Conservation (phyloP, 768 basidiomycete species). For the Hericium alpestre region DNA sequence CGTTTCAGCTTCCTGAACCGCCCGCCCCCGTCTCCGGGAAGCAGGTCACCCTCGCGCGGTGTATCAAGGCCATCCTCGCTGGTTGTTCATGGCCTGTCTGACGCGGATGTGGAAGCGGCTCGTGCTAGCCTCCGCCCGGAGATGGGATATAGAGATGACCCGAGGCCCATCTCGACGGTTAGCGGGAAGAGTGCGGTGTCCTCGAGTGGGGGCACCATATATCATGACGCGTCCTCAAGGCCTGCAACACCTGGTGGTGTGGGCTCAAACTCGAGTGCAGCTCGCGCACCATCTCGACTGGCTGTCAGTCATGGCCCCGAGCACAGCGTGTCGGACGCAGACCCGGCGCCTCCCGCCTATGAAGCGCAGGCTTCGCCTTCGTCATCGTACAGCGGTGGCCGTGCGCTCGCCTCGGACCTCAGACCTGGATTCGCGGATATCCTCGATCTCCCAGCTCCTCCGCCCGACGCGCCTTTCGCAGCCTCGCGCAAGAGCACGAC, state of each 20-base stretch:
- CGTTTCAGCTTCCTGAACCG: background rate
- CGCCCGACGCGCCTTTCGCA: conserved; percentile 42
- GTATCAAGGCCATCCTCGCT: conserved; percentile 6
- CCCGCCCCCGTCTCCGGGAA: background rate
- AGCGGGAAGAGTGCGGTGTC: conserved; percentile 39
- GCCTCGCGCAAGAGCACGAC: conserved; percentile 12
- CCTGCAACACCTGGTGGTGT: conserved; percentile 32
- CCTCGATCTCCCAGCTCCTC: conserved; percentile 49
- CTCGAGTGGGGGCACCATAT: conserved; percentile 38
- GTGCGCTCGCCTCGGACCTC: conserved; percentile 8
- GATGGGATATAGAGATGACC: conserved; percentile 17
- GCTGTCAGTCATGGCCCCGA: conserved; percentile 9
- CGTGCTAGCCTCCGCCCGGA: conserved; percentile 13
- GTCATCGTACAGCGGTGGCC: background rate
- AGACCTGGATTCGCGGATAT: conserved; percentile 25
- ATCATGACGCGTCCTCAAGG: conserved; percentile 49
- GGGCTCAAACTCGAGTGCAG: conserved; percentile 6
- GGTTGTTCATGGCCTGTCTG: conserved; percentile 3
- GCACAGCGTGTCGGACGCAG: background rate
- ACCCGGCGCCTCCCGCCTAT: background rate
- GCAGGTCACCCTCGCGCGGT: background rate
- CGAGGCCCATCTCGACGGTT: conserved; percentile 46
- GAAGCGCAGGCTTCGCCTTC: conserved; percentile 7
- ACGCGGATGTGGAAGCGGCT: conserved; percentile 18
- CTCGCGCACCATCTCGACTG: conserved; percentile 4